Evolutionary conservation across 2,329 filamentous ascomycete genomes (phyloP).

Genomic region (Knufia fluminis): DNA sequence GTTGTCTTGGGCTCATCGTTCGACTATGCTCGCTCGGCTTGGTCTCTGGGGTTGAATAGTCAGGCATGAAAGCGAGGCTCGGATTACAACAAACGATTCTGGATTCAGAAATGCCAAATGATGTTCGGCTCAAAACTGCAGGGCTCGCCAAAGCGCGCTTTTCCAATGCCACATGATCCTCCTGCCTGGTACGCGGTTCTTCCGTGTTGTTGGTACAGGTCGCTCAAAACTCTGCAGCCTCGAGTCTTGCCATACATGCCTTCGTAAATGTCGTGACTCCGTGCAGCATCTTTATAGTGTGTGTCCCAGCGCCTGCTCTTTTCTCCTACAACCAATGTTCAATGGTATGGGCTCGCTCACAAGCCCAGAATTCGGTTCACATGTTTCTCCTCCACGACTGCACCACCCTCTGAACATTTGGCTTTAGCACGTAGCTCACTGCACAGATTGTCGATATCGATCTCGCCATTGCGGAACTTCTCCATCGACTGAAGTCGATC

Average conservation of each 20-base stretch:
- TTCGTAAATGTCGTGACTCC: background rate
- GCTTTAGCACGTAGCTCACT: slow-evolving; percentile 91
- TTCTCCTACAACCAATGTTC: too few relatives aligned
- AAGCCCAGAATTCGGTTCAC: slow-evolving; percentile 66
- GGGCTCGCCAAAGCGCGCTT: background rate
- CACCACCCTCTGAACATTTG: slow-evolving; percentile 79
- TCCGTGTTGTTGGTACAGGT: background rate
- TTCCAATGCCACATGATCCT: too few relatives aligned
- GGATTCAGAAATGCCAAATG: too few relatives aligned
- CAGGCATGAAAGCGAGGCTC: too few relatives aligned
- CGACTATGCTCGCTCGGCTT: too few relatives aligned
- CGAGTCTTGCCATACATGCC: background rate
- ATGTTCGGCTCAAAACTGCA: too few relatives aligned
- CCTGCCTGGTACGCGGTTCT: too few relatives aligned
- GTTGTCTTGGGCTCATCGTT: too few relatives aligned
- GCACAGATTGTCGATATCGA: slow-evolving; percentile 88
- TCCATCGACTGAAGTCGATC: slow-evolving; percentile 80
- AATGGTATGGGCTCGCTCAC: slow-evolving; percentile 12
- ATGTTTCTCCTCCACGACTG: slow-evolving; percentile 80
- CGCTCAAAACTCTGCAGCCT: background rate
- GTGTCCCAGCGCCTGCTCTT: too few relatives aligned
- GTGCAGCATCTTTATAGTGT: background rate
- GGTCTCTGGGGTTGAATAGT: too few relatives aligned
- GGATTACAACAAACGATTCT: too few relatives aligned
- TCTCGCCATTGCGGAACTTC: slow-evolving; percentile 79